Evolutionary conservation across 228 moss, liverwort and hornwort genomes (phyloP).

Genomic region (Sphagnum fallax): DNA sequence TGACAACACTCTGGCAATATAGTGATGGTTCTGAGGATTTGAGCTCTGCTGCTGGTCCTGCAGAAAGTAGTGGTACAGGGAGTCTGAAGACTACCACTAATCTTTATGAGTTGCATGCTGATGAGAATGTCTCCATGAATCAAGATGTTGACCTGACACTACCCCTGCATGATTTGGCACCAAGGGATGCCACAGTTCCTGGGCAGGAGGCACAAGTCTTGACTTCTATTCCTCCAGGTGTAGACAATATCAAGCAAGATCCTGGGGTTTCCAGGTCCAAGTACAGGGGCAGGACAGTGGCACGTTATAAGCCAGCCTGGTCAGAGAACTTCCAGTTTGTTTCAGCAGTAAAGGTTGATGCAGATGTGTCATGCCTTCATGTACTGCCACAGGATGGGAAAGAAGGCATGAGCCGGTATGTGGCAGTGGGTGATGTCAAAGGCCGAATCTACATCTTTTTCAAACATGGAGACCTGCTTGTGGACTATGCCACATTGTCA

Average conservation of each 20-base stretch:
- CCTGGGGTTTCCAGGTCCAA: no score
- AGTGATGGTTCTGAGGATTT: no score
- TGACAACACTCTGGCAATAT: no score
- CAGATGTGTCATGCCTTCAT: conserved; percentile 76
- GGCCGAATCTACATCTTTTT: conserved; percentile 80
- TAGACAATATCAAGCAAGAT: no score
- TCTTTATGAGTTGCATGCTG: no score
- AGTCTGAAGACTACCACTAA: no score
- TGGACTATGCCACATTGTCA: conserved; percentile 63
- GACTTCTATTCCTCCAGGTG: conserved; percentile 2
- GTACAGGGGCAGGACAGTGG: conserved; percentile 47
- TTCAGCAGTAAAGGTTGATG: conserved; percentile 85
- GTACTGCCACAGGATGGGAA: conserved; percentile 75
- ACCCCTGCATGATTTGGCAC: neutral
- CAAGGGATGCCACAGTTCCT: neutral
- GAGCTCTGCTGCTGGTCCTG: no score
- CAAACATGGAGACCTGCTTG: conserved; percentile 70
- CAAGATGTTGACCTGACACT: no score
- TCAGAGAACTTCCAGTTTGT: conserved; percentile 85
- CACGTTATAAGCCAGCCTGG: conserved; percentile 90
- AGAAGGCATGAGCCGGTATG: conserved; percentile 72
- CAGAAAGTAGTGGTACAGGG: no score
- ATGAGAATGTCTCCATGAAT: no score
- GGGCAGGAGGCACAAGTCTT: conserved; percentile 3
- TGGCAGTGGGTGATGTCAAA: conserved; percentile 68